These are phyloP conservation scores for Penicillium sp. DNA, from an alignment of 2,329 filamentous ascomycete genomes.

Conservation along the genomic window DNA sequence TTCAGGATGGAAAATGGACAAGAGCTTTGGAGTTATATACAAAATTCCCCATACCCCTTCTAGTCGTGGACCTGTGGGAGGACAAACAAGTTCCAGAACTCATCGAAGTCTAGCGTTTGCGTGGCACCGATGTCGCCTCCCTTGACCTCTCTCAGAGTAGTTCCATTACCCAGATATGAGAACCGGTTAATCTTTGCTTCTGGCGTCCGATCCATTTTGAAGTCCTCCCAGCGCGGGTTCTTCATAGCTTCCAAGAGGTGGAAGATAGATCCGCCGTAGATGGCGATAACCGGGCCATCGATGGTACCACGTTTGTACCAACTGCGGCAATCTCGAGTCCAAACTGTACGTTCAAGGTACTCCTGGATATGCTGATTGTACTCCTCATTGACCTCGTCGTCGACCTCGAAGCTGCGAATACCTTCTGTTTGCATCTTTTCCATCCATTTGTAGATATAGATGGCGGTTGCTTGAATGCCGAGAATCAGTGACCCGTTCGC, in stretches of 20 bases:
- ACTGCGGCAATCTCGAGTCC: background rate
- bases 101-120: background rate
- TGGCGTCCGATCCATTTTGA: conserved; percentile 51
- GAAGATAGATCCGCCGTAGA: conserved; percentile 28
- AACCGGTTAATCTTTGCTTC: conserved; percentile 42
- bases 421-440: conserved; percentile 1
- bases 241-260: conserved; percentile 18
- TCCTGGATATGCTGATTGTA: background rate
- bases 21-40: too few relatives aligned
- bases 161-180: conserved; percentile 53
- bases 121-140: background rate
- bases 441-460: conserved; percentile 1
- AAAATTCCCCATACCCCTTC: background rate
- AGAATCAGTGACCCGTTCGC: background rate
- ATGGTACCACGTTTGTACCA: conserved; percentile 39
- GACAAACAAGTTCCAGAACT: background rate
- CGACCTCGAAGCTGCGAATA: background rate
- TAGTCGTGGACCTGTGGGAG: background rate
- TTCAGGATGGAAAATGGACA: too few relatives aligned
- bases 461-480: background rate
- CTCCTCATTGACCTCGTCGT: background rate
- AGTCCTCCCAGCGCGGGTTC: conserved; percentile 58
- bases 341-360: conserved; percentile 1
- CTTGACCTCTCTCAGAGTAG: background rate
- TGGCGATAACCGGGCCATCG: conserved; percentile 51